A percentile compares a stretch with the other conserved stretches of the same genome.
Evolutionary conservation across 106 monocot species (phyloP).

Genomic region (Acorus gramineus): DNA sequence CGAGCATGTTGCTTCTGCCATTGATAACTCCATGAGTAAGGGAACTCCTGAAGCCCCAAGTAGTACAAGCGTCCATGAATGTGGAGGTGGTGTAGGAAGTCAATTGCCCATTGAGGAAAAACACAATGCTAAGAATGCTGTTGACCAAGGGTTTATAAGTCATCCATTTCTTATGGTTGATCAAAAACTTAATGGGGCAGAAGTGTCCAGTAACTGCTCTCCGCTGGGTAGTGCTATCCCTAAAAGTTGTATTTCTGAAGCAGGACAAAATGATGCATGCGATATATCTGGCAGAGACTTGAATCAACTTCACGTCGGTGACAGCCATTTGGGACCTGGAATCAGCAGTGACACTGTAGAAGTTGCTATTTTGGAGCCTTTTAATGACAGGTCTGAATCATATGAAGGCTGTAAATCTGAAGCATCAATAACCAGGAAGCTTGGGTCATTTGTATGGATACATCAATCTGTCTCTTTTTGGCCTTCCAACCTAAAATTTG

Average conservation of each 20-base stretch:
- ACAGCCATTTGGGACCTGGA: slow-evolving; percentile 1
- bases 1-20: neutral
- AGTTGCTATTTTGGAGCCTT: slow-evolving; percentile 2
- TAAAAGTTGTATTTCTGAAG: slow-evolving; percentile 4
- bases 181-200: slow-evolving; percentile 11
- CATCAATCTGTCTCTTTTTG: slow-evolving; percentile 14
- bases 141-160: slow-evolving; percentile 11
- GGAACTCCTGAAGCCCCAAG: too few relatives aligned
- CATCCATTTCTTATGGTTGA: slow-evolving; percentile 5
- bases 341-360: neutral
- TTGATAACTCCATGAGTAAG: neutral
- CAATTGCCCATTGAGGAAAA: neutral
- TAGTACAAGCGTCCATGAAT: slow-evolving; percentile 1
- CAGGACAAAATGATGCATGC: neutral
- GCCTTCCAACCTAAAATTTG: slow-evolving; percentile 12
- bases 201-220: neutral
- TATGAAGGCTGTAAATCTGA: slow-evolving; percentile 5
- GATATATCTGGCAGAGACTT: slow-evolving; percentile 5
- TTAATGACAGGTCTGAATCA: slow-evolving; percentile 7
- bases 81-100: slow-evolving; percentile 4
- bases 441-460: slow-evolving; percentile 18
- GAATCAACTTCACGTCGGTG: neutral
- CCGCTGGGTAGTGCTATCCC: neutral
- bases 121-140: neutral
- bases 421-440: slow-evolving; percentile 12